Base-by-base conservation (phyloP, 1,139 yeast species). In the Kurtzmaniella quercitrusa region DNA sequence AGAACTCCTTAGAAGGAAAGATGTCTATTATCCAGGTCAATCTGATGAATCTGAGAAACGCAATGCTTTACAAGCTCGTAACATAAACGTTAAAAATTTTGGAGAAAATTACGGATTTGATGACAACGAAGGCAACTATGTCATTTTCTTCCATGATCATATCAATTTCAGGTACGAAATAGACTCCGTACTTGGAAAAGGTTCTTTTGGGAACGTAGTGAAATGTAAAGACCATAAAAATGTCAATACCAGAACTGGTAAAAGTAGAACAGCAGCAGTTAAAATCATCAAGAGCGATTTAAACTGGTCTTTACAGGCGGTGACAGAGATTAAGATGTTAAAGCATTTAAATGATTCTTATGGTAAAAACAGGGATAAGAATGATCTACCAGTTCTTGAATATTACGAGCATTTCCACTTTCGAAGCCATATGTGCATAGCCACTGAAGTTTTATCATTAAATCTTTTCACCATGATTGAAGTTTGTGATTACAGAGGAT, bases 201-300 rank as follows among this genome's bases (percentile, higher is more conserved):
- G 96, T 3, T 82, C 93, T 27, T 89, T 89, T 68, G 96, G 96
- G 0, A 82, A 81, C 47, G 96, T 89, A 2, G 66, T 86, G 9
- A 71, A 77, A 46, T 85, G 93, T 50, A 61, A 65, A 25, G 96
- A 89, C 60, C 88, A 85, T 58, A 82, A 83, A 56, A 65, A 66
- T 18, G 71, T 74, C 1, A 47, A 45, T 34, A n/a, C 40, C 17
- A n/a, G 39, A 1, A 34, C 42, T 5, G 41, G 40, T 9, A 43
- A 38, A 15, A 44, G 50, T 37, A 63, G 67, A 29, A 50, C 72
- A 11, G 86, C 84, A 15, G 95, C 96, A 0, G 70, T 89, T 21
- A 89, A 89, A 57, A 77, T 89, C 45, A 82, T 89, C 48, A 82
- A 85, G 48, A 86, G 85, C 58, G 82, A 85, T 46, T 73, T 83